Conservation (phyloP, 2,329 filamentous ascomycete species). For the Coniella vitis region DNA sequence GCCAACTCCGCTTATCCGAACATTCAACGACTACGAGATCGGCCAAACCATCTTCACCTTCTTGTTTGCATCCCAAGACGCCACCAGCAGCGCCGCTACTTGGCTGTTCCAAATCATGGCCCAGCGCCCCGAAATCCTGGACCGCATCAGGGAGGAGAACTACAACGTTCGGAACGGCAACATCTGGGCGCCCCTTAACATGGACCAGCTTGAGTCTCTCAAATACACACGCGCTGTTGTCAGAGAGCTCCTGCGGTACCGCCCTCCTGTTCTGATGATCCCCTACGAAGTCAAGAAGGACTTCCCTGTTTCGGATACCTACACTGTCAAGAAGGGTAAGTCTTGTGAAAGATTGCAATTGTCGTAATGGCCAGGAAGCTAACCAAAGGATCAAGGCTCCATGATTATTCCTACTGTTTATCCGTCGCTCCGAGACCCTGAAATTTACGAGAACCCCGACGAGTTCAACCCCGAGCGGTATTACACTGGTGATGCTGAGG, state of each 20-base stretch:
- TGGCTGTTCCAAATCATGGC: conserved; percentile 95
- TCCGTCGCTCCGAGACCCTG: conserved; percentile 83
- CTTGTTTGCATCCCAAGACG: conserved; percentile 95
- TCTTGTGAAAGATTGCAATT: not conserved
- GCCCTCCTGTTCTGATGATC: conserved; percentile 94
- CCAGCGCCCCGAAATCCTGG: conserved; percentile 85
- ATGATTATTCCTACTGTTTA: conserved; percentile 95
- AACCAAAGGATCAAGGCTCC: conserved; percentile 44
- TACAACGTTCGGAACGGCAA: conserved; percentile 69
- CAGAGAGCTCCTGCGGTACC: conserved; percentile 85
- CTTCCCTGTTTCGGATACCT: conserved; percentile 80
- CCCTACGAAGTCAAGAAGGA: conserved; percentile 92
- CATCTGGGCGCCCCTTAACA: conserved; percentile 59
- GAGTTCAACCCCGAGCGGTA: conserved; percentile 86
- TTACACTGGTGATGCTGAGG: conserved; percentile 82
- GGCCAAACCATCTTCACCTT: conserved; percentile 92
- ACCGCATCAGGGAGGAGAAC: conserved; percentile 89
- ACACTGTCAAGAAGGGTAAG: conserved; percentile 84
- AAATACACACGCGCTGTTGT: conserved; percentile 88
- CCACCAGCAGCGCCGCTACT: conserved; percentile 85
- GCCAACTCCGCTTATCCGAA: conserved; percentile 73
- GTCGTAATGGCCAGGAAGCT: not conserved
- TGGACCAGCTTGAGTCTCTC: conserved; percentile 85
- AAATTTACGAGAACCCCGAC: conserved; percentile 86
- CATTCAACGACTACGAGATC: conserved; percentile 88